Evolutionary conservation across 176 grass and related monocot species (phyloP).

Genomic region (Puya raimondii): DNA sequence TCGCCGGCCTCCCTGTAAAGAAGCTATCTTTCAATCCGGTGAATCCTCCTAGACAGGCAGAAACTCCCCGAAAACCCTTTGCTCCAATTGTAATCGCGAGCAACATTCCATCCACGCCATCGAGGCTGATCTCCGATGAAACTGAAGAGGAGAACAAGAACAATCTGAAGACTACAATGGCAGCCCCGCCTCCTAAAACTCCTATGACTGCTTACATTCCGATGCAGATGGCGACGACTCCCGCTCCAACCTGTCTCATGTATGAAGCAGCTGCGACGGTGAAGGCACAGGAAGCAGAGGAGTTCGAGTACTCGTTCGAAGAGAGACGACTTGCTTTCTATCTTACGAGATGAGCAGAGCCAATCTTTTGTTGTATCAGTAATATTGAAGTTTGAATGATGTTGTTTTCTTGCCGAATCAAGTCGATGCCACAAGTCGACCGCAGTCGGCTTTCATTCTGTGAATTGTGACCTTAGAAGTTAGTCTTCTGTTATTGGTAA

Average conservation of each 20-base stretch:
- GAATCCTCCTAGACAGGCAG: slow-evolving; percentile 24
- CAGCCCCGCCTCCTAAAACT: slow-evolving; percentile 19
- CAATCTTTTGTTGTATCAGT: not conserved
- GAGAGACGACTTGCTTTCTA: slow-evolving; percentile 44
- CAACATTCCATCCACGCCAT: slow-evolving; percentile 24
- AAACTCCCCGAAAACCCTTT: slow-evolving; percentile 48
- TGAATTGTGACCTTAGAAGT: not conserved
- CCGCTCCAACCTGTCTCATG: slow-evolving; percentile 24
- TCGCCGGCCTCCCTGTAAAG: slow-evolving; percentile 29
- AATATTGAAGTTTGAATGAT: not conserved
- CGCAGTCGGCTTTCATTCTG: not conserved
- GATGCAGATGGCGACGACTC: slow-evolving; percentile 49
- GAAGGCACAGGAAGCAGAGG: slow-evolving; percentile 3
- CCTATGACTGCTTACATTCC: slow-evolving; percentile 18
- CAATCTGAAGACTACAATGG: slow-evolving; percentile 20
- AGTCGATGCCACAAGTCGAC: not conserved
- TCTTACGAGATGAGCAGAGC: slow-evolving; percentile 17
- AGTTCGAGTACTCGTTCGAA: slow-evolving; percentile 47
- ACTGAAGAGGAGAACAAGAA: slow-evolving; percentile 38
- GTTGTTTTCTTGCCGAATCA: not conserved
- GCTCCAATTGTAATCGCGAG: slow-evolving; percentile 24
- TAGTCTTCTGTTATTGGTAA: not conserved
- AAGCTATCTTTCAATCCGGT: slow-evolving; percentile 50
- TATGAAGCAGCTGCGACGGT: slow-evolving; percentile 18
- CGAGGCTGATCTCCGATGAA: not conserved